Conservation (phyloP, 2,329 filamentous ascomycete genomes). For the Fusarium mundagurra region DNA sequence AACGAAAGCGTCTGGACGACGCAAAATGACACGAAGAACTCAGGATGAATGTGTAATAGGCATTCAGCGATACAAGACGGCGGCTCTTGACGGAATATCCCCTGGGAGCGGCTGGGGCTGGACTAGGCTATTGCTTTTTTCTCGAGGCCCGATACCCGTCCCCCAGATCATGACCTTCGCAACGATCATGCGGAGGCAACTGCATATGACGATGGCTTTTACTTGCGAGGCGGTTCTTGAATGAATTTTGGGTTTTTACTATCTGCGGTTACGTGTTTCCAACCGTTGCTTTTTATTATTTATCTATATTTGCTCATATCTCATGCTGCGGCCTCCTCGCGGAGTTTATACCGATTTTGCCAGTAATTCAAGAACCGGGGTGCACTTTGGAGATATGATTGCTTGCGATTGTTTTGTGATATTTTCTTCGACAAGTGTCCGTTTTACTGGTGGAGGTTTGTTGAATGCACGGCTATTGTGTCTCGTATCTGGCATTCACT, state of each 20-base stretch:
- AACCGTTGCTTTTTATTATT: conserved; percentile 30
- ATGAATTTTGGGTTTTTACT: conserved; percentile 41
- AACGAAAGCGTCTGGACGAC: conserved; percentile 38
- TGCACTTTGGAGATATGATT: conserved; percentile 23
- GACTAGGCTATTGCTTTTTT: conserved; percentile 23
- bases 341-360: conserved; percentile 43
- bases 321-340: conserved; percentile 38
- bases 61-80: conserved; percentile 43
- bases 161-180: conserved; percentile 15
- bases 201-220: conserved; percentile 43
- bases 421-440: background rate
- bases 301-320: conserved; percentile 36
- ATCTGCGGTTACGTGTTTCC: conserved; percentile 32
- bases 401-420: conserved; percentile 4
- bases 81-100: conserved; percentile 39
- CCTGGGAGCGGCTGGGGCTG: conserved; percentile 20
- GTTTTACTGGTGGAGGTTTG: background rate
- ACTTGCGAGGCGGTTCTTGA: conserved; percentile 45
- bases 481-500: background rate
- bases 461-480: background rate
- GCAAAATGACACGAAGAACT: conserved; percentile 40
- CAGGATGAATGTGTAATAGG: conserved; percentile 35
- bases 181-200: conserved; percentile 25
- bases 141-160: conserved; percentile 11
- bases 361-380: conserved; percentile 43